Evolutionary conservation across 1,284 basidiomycete species (phyloP).

Genomic region (Schizophyllum amplum): DNA sequence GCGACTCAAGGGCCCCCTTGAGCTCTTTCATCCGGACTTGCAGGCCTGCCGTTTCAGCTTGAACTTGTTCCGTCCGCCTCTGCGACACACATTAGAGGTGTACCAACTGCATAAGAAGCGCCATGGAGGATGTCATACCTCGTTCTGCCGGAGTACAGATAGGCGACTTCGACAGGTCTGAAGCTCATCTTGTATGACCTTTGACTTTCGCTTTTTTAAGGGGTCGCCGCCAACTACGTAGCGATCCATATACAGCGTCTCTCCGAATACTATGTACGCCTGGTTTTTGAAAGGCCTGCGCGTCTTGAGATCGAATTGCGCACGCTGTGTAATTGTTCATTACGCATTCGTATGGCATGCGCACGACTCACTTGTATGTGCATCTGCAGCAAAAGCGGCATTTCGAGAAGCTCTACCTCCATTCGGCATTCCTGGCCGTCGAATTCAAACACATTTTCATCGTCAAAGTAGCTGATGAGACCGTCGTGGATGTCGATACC

Average conservation of each 20-base stretch:
- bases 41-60: too few relatives aligned
- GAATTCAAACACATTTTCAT: slow-evolving; percentile 65
- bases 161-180: slow-evolving; percentile 57
- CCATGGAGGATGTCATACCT: too few relatives aligned
- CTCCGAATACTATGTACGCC: slow-evolving; percentile 86
- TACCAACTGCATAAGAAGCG: too few relatives aligned
- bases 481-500: slow-evolving; percentile 91
- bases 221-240: slow-evolving; percentile 76
- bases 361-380: slow-evolving; percentile 70
- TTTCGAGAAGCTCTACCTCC: slow-evolving; percentile 79
- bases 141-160: slow-evolving; percentile 47
- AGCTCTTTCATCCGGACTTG: slow-evolving; percentile 46
- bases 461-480: slow-evolving; percentile 86
- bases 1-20: slow-evolving; percentile 63
- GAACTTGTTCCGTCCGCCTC: too few relatives aligned
- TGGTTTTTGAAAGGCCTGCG: slow-evolving; percentile 92
- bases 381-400: slow-evolving; percentile 89
- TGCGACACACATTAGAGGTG: too few relatives aligned
- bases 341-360: not conserved
- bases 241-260: slow-evolving; percentile 85
- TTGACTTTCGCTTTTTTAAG: slow-evolving; percentile 62
- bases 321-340: slow-evolving; percentile 50
- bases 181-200: slow-evolving; percentile 62
- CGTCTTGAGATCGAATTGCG: slow-evolving; percentile 90
- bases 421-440: slow-evolving; percentile 84